These are phyloP conservation scores for Fusarium buharicum DNA, from an alignment of 2,329 filamentous ascomycete species.

Conservation along the genomic window DNA sequence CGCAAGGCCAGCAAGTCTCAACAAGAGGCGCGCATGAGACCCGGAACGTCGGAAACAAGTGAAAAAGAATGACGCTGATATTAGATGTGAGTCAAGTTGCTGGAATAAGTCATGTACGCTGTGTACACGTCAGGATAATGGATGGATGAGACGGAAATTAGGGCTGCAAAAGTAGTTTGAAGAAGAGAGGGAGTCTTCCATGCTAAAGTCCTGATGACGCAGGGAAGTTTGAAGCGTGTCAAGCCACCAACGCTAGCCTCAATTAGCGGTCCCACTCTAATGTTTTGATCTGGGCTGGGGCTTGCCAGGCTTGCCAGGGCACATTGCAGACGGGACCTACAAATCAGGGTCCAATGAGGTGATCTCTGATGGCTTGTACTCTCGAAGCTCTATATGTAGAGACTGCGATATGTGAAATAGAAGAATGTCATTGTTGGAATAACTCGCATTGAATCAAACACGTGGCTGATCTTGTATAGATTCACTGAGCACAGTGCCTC, in stretches of 20 bases:
- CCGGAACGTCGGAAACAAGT: constrained; percentile 14
- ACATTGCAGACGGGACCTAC: neutral
- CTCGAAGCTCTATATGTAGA: too few relatives aligned
- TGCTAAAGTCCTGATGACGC: constrained; percentile 38
- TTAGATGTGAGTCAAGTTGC: constrained; percentile 14
- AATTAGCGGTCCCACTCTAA: constrained; percentile 26
- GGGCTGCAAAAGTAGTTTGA: constrained; percentile 17
- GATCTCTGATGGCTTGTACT: neutral
- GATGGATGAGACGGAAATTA: constrained; percentile 26
- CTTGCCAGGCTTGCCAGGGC: too few relatives aligned
- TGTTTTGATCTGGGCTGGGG: constrained; percentile 21
- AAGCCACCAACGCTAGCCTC: constrained; percentile 40
- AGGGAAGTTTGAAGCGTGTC: constrained; percentile 24
- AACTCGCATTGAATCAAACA: neutral
- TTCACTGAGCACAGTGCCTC: neutral
- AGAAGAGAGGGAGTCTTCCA: constrained; percentile 31
- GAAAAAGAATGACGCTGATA: constrained; percentile 12
- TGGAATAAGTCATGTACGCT: constrained; percentile 15
- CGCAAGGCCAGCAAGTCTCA: constrained; percentile 37
- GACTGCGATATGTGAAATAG: too few relatives aligned
- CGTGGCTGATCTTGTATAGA: neutral
- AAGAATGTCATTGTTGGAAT: neutral
- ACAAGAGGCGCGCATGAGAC: constrained; percentile 35
- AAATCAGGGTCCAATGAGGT: neutral
- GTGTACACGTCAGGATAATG: constrained; percentile 15